Percentiles rank a stretch among this genome's conserved stretches.
Conservation (phyloP, 164 flowering plant genomes). For the Euptelea pleiosperma region DNA sequence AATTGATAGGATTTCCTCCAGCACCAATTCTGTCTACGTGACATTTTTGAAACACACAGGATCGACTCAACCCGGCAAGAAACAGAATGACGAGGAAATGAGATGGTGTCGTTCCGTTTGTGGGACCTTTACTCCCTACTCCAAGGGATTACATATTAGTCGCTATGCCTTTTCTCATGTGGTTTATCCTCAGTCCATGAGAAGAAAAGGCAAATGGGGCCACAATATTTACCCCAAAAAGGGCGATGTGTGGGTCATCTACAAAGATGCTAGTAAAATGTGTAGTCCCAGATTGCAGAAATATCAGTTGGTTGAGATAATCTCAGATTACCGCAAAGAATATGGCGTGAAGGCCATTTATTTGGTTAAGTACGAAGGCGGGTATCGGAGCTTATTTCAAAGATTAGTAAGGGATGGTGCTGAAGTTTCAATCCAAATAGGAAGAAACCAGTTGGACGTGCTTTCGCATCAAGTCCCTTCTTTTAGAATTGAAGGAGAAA, state of each 20-base stretch:
- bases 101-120: background rate
- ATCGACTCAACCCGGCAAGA: background rate
- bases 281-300: slow-evolving; percentile 2
- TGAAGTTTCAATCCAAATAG: background rate
- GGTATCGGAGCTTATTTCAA: background rate
- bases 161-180: background rate
- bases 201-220: background rate
- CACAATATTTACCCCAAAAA: slow-evolving; percentile 1
- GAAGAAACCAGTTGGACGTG: background rate
- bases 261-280: background rate
- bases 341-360: background rate
- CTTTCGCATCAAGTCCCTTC: slow-evolving; percentile 7
- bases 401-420: background rate
- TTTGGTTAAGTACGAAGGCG: slow-evolving; percentile 7
- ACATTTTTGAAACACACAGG: background rate
- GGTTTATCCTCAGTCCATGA: background rate
- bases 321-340: background rate
- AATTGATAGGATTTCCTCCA: background rate
- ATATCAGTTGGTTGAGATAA: slow-evolving; percentile 7
- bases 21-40: background rate
- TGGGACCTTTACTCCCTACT: background rate
- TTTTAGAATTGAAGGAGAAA: background rate
- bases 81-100: background rate
- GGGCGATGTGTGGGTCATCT: slow-evolving; percentile 12
- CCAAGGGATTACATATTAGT: background rate